Evolutionary conservation across 495 filamentous ascomycete species (phyloP).

Genomic region (Neurospora sp.): DNA sequence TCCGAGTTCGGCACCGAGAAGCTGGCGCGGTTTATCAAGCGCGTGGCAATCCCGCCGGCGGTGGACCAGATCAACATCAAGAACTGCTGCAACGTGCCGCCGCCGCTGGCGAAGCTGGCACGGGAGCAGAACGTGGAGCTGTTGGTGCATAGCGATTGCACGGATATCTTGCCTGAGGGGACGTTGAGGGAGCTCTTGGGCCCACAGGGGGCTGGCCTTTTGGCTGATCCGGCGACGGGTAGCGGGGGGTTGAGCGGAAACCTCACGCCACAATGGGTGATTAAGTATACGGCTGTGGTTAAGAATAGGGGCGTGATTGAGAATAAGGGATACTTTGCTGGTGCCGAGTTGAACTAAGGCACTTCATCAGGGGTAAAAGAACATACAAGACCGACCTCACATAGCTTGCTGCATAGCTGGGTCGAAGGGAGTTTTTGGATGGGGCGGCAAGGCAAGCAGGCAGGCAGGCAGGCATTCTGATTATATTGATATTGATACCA

Average conservation of each 20-base stretch:
- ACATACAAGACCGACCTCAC: background rate
- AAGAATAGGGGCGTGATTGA: constrained; percentile 94
- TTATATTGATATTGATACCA: constrained; percentile 3
- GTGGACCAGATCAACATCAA: constrained; percentile 97
- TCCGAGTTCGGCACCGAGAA: constrained; percentile 85
- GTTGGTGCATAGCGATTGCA: constrained; percentile 89
- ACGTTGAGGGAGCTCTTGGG: constrained; percentile 77
- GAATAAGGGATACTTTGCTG: constrained; percentile 94
- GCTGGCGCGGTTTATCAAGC: constrained; percentile 45
- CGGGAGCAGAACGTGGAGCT: constrained; percentile 79
- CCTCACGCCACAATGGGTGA: constrained; percentile 82
- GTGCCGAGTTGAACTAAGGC: constrained; percentile 48
- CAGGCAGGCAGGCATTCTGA: background rate
- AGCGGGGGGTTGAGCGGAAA: constrained; percentile 55
- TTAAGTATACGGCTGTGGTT: constrained; percentile 97
- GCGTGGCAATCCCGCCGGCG: constrained; percentile 60
- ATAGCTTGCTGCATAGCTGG: background rate
- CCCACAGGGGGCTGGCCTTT: constrained; percentile 54
- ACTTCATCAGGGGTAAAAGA: background rate
- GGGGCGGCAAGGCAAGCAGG: background rate
- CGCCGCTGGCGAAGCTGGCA: constrained; percentile 73
- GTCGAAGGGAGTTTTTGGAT: constrained; percentile 1
- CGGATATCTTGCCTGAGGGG: constrained; percentile 76
- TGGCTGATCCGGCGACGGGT: constrained; percentile 37
- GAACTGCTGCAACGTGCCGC: constrained; percentile 93